Percentiles rank a stretch among this genome's conserved stretches.
Conservation (phyloP, 2,329 filamentous ascomycete genomes). For the Alternaria burnsii region DNA sequence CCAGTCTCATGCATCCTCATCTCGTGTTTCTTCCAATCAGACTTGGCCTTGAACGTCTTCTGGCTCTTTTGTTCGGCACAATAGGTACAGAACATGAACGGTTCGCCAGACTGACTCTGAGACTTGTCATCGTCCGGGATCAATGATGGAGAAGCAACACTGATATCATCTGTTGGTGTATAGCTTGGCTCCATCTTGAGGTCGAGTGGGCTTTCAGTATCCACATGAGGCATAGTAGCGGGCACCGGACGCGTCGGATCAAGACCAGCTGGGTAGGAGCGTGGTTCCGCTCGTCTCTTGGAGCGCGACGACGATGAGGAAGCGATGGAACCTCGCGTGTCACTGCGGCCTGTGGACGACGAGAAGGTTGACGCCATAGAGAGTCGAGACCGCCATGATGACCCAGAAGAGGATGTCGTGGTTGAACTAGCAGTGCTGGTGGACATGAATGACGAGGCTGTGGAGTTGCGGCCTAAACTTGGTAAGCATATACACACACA, state of each 20-base stretch:
- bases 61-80: conserved; percentile 46
- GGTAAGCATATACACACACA: conserved; percentile 28
- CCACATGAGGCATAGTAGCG: conserved; percentile 41
- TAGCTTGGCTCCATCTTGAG: conserved; percentile 39
- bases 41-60: conserved; percentile 52
- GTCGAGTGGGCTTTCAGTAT: conserved; percentile 44
- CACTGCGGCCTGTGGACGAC: conserved; percentile 39
- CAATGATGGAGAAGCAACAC: conserved; percentile 36
- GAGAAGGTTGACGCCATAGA: conserved; percentile 47
- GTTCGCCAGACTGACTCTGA: conserved; percentile 39
- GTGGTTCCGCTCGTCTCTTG: conserved; percentile 42
- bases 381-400: conserved; percentile 45
- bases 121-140: conserved; percentile 33
- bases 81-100: conserved; percentile 51
- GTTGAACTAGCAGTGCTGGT: conserved; percentile 41
- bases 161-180: conserved; percentile 46
- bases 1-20: conserved; percentile 52
- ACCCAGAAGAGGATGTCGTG: conserved; percentile 41
- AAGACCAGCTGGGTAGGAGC: conserved; percentile 46
- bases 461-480: conserved; percentile 43
- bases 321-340: conserved; percentile 39
- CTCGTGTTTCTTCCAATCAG: conserved; percentile 53
- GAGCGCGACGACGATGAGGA: conserved; percentile 45
- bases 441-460: conserved; percentile 45
- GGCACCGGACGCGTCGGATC: conserved; percentile 46